Percentiles rank a stretch among this genome's conserved stretches.
Conservation (phyloP, 495 filamentous ascomycete genomes). For the Cladorrhinum samala region DNA sequence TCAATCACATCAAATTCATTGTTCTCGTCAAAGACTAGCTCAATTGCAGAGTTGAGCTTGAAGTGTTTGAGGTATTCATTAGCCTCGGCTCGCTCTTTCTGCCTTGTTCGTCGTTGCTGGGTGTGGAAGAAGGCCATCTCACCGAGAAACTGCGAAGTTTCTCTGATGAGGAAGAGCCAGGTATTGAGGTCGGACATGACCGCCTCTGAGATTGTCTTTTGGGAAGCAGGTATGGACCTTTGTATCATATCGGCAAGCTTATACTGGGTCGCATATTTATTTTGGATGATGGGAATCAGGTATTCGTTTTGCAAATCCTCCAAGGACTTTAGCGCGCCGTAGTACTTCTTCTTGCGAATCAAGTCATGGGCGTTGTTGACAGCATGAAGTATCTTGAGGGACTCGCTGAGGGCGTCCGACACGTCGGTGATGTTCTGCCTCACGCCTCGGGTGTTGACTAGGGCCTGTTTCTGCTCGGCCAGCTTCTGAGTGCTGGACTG, state of each 20-base stretch:
- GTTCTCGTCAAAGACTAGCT: conserved; percentile 87
- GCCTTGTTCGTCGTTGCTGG: conserved; percentile 73
- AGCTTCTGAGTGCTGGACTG: conserved; percentile 93
- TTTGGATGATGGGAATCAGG: conserved; percentile 53
- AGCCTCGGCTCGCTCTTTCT: conserved; percentile 70
- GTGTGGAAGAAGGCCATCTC: conserved; percentile 98
- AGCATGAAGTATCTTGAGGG: conserved; percentile 81
- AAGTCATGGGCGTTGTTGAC: conserved; percentile 95
- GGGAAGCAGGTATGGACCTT: conserved; percentile 85
- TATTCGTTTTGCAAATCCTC: conserved; percentile 97
- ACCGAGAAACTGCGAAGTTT: conserved; percentile 89
- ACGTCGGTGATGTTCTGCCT: conserved; percentile 96
- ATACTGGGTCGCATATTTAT: conserved; percentile 83
- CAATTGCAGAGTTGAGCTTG: conserved; percentile 92
- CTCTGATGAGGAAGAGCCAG: conserved; percentile 93
- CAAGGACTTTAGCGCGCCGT: conserved; percentile 84
- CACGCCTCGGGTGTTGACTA: conserved; percentile 85
- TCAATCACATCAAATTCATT: conserved; percentile 93
- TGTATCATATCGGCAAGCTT: conserved; percentile 95
- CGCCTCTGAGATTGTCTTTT: conserved; percentile 86
- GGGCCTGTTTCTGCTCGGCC: conserved; percentile 85
- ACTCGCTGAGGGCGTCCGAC: conserved; percentile 81
- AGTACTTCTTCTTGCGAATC: conserved; percentile 85
- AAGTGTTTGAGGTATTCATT: conserved; percentile 69
- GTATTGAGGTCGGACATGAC: conserved; percentile 97